phyloP scores from a whole-genome alignment of 2,329 filamentous ascomycete genomes.

The Myriosclerotinia curreyana region DNA sequence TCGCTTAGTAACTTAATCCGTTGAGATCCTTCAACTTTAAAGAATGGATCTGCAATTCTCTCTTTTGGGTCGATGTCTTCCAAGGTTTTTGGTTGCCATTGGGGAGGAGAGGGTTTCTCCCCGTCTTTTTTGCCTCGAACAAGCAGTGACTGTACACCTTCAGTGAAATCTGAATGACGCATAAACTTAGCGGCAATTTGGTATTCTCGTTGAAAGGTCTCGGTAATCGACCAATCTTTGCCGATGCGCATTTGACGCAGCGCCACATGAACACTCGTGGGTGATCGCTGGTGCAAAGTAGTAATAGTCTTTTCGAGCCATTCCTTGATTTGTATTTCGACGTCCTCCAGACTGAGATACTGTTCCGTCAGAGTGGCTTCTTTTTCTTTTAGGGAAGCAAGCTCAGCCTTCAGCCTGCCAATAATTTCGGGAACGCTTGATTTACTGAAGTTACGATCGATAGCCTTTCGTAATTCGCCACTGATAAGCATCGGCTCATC shows the following conservation, averaged over 20 bases:
- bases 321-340: conserved; percentile 46
- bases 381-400: conserved; percentile 34
- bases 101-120: conserved; percentile 48
- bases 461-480: conserved; percentile 70
- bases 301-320: conserved; percentile 79
- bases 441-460: conserved; percentile 78
- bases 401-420: conserved; percentile 45
- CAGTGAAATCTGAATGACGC: conserved; percentile 83
- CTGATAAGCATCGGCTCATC: conserved; percentile 64
- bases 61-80: conserved; percentile 58
- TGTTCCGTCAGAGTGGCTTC: background rate
- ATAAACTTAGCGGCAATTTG: conserved; percentile 85
- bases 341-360: conserved; percentile 43
- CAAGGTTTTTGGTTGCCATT: conserved; percentile 74
- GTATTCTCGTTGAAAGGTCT: conserved; percentile 84
- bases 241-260: conserved; percentile 79
- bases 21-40: conserved; percentile 49
- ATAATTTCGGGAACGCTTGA: conserved; percentile 69
- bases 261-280: conserved; percentile 81
- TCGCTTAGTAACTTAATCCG: conserved; percentile 60
- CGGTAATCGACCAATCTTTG: conserved; percentile 70
- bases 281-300: conserved; percentile 75
- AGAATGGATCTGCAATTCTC: conserved; percentile 64
- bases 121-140: conserved; percentile 46
- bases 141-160: conserved; percentile 82